Percentiles rank a stretch among this genome's conserved stretches.
phyloP scores from a whole-genome alignment of 2,329 filamentous ascomycete genomes.

The Pseudogymnoascus sp. region DNA sequence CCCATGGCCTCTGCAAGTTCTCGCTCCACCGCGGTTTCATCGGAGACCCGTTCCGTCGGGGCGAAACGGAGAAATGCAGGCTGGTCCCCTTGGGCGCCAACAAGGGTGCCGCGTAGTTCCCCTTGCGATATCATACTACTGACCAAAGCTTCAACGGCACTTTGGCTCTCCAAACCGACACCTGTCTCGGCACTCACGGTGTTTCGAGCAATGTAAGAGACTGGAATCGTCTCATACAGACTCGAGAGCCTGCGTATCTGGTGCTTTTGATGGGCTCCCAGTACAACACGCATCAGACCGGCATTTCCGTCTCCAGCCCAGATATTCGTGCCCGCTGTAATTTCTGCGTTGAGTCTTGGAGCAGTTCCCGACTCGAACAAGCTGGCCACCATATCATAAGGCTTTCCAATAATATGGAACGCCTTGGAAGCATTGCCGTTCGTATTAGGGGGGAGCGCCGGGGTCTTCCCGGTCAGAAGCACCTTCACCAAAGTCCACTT shows the following conservation, averaged over 20 bases:
- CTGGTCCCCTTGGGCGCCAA: slow-evolving; percentile 32
- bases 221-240: slow-evolving; percentile 57
- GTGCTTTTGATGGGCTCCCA: slow-evolving; percentile 65
- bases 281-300: slow-evolving; percentile 61
- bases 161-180: slow-evolving; percentile 32
- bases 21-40: slow-evolving; percentile 44
- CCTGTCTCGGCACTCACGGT: slow-evolving; percentile 50
- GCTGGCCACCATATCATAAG: slow-evolving; percentile 63
- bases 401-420: slow-evolving; percentile 52
- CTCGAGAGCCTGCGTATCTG: slow-evolving; percentile 65
- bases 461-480: slow-evolving; percentile 56
- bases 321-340: slow-evolving; percentile 47
- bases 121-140: slow-evolving; percentile 47
- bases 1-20: slow-evolving; percentile 36
- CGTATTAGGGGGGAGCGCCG: slow-evolving; percentile 48
- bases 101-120: slow-evolving; percentile 46
- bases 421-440: slow-evolving; percentile 44
- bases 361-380: slow-evolving; percentile 57
- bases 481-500: slow-evolving; percentile 79
- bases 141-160: slow-evolving; percentile 40
- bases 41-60: slow-evolving; percentile 34
- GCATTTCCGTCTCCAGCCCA: slow-evolving; percentile 69
- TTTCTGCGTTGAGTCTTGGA: slow-evolving; percentile 54
- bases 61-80: slow-evolving; percentile 46
- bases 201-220: slow-evolving; percentile 42